A percentile compares a stretch with the other conserved stretches of the same genome.
These are phyloP conservation scores for Fraxinus quadrangulata DNA, from an alignment of 257 asterid species.

Conservation along the genomic window DNA sequence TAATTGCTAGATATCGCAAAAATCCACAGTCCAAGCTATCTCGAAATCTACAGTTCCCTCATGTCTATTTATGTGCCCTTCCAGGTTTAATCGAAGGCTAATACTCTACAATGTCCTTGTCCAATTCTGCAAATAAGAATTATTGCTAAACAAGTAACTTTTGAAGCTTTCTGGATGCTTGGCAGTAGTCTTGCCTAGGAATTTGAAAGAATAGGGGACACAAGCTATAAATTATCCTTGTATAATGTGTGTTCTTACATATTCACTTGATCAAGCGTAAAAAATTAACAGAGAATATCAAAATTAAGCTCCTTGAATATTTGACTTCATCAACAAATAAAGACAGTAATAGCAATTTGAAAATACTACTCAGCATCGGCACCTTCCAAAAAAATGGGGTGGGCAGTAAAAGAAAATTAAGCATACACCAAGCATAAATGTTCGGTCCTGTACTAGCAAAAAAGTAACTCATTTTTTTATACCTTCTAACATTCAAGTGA, in stretches of 20 bases:
- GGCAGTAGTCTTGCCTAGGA: neutral
- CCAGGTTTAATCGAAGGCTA: neutral
- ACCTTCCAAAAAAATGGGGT: neutral
- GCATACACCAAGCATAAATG: neutral
- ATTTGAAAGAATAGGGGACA: neutral
- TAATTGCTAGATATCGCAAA: neutral
- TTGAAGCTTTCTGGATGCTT: neutral
- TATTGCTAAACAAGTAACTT: neutral
- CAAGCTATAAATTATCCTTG: neutral
- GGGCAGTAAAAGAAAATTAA: conserved; percentile 1
- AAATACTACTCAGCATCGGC: conserved; percentile 12
- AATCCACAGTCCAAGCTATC: neutral
- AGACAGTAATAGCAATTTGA: neutral
- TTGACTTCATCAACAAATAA: conserved; percentile 10
- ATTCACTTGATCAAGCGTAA: neutral
- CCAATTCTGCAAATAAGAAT: neutral
- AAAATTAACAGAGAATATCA: neutral
- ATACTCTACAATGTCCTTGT: neutral
- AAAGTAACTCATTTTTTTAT: neutral
- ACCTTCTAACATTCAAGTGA: neutral
- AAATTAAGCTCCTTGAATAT: neutral
- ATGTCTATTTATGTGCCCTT: neutral
- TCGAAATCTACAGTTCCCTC: neutral
- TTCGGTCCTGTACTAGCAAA: neutral
- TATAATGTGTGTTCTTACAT: neutral